Conservation (phyloP, 1,139 yeast species). For the Taphrina deformans region DNA sequence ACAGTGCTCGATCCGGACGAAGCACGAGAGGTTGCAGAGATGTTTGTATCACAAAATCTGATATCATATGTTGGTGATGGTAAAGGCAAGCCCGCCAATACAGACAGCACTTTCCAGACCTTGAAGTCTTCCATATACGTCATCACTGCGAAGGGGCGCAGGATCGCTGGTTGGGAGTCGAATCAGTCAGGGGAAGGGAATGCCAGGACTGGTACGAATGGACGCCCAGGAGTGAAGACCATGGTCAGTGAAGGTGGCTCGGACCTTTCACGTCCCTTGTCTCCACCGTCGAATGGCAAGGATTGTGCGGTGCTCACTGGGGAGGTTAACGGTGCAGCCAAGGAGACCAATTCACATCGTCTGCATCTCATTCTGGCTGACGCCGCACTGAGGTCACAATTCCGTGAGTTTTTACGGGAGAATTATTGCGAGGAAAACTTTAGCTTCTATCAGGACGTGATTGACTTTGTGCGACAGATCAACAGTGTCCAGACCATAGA, state of each 20-base stretch:
- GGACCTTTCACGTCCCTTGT: not conserved
- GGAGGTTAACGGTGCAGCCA: not conserved
- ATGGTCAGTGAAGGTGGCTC: not conserved
- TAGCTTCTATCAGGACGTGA: constrained; percentile 64
- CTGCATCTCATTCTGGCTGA: constrained; percentile 61
- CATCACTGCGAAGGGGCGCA: constrained; percentile 48
- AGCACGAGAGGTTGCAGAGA: constrained; percentile 61
- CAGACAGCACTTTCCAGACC: constrained; percentile 41
- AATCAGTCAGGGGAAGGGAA: not conserved
- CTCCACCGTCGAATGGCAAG: not conserved
- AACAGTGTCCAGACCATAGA: constrained; percentile 40
- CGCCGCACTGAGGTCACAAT: constrained; percentile 74
- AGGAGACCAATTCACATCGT: constrained; percentile 38
- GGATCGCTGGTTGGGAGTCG: constrained; percentile 48
- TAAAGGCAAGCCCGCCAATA: constrained; percentile 39
- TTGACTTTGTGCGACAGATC: constrained; percentile 42
- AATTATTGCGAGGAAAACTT: constrained; percentile 75
- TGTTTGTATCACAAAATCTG: constrained; percentile 56
- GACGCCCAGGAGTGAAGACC: not conserved
- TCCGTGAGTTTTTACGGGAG: constrained; percentile 61
- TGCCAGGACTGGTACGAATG: not conserved
- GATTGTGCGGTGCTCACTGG: not conserved
- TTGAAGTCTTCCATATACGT: constrained; percentile 49
- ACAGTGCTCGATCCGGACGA: constrained; percentile 62
- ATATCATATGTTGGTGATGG: constrained; percentile 50